Percentiles rank a stretch among this genome's conserved stretches.
Conservation (phyloP, 441 rosid genomes). For the Populus hybrid region DNA sequence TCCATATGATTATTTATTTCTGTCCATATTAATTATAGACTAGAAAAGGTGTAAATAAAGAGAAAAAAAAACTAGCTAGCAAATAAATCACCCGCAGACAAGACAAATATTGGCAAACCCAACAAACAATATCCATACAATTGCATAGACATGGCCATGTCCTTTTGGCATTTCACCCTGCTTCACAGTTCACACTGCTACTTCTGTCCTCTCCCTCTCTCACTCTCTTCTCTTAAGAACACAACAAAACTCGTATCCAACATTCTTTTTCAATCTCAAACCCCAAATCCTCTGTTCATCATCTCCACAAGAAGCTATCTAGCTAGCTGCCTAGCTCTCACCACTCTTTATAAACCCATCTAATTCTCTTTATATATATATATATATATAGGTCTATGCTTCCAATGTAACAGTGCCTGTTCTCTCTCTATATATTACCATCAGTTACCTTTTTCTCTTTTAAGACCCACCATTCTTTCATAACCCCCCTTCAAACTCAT, state of each 20-base stretch:
- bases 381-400: neutral
- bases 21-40: neutral
- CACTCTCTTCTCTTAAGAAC: neutral
- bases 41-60: neutral
- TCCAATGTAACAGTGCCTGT: neutral
- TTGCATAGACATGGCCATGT: constrained; percentile 2
- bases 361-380: too few relatives aligned
- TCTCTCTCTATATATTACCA: neutral
- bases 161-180: constrained; percentile 24
- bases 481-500: neutral
- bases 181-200: neutral
- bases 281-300: constrained; percentile 5
- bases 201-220: neutral
- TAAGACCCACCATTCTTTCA: neutral
- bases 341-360: neutral
- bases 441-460: neutral
- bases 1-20: neutral
- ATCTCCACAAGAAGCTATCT: neutral
- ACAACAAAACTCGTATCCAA: neutral
- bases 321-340: neutral
- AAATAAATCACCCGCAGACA: neutral
- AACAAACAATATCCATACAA: neutral
- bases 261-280: neutral
- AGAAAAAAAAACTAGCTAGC: neutral
- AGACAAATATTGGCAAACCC: neutral